These are phyloP conservation scores for Ceratocystis smalleyi DNA, from an alignment of 2,329 filamentous ascomycete species.

Conservation along the genomic window DNA sequence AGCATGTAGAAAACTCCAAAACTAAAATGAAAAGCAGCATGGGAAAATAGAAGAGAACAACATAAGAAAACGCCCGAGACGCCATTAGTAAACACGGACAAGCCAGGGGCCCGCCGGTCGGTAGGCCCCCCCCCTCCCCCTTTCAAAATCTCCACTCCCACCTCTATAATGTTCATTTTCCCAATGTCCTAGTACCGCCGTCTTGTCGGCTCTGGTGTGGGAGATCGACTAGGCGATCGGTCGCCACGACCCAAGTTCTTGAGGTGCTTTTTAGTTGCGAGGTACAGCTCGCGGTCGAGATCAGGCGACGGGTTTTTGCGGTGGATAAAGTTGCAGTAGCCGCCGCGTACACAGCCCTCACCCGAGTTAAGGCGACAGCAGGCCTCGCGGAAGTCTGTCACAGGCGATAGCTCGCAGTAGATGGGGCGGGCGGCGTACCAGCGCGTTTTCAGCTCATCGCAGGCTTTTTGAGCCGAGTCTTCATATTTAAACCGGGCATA, in stretches of 20 bases:
- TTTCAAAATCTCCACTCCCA: not conserved
- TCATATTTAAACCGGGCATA: conserved; percentile 99
- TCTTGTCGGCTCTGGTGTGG: conserved; percentile 69
- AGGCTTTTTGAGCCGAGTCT: conserved; percentile 82
- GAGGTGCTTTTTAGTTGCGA: conserved; percentile 94
- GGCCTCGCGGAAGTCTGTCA: conserved; percentile 95
- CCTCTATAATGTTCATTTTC: not conserved
- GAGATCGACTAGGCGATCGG: conserved; percentile 65
- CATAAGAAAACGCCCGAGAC: not conserved
- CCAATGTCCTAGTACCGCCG: conserved; percentile 42
- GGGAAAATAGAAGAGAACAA: not conserved
- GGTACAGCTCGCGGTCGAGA: conserved; percentile 70
- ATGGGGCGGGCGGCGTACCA: conserved; percentile 97
- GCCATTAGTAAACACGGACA: not conserved
- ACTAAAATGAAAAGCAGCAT: not conserved
- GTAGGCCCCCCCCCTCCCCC: not conserved
- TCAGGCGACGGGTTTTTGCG: conserved; percentile 85
- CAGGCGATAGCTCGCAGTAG: conserved; percentile 92
- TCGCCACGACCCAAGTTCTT: conserved; percentile 69
- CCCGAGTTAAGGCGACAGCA: conserved; percentile 90
- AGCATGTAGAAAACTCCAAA: not conserved
- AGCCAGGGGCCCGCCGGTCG: not conserved
- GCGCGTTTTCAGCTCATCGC: conserved; percentile 81
- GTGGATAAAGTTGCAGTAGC: conserved; percentile 99
- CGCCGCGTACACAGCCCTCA: conserved; percentile 87